A percentile compares a stretch with the other conserved stretches of the same genome.
phyloP scores from a whole-genome alignment of 2,329 filamentous ascomycete genomes.

The Coniochaeta sp. region DNA sequence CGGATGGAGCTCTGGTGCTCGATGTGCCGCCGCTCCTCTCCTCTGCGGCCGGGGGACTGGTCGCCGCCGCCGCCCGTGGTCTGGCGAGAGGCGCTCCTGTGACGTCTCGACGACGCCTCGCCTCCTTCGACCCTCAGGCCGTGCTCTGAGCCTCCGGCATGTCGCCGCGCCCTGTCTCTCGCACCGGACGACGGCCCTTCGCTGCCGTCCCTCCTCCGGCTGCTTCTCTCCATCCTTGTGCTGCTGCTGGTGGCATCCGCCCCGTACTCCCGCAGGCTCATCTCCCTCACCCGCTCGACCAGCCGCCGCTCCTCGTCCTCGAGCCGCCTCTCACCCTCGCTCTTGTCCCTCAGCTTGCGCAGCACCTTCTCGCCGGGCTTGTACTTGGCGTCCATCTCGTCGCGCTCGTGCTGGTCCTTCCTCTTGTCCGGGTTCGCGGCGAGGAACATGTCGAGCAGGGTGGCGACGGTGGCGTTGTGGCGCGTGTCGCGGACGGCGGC shows the following conservation, averaged over 20 bases:
- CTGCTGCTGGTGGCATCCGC: neutral
- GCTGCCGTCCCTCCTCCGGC: slow-evolving; percentile 16
- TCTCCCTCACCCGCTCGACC: slow-evolving; percentile 62
- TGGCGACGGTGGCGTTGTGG: slow-evolving; percentile 86
- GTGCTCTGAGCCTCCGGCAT: slow-evolving; percentile 16
- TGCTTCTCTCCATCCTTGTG: neutral
- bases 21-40: slow-evolving; percentile 54
- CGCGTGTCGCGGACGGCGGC: slow-evolving; percentile 78
- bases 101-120: slow-evolving; percentile 26
- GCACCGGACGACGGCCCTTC: neutral
- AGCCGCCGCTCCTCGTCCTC: slow-evolving; percentile 63
- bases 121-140: slow-evolving; percentile 9
- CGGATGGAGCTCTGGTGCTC: slow-evolving; percentile 87
- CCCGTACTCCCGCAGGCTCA: slow-evolving; percentile 62
- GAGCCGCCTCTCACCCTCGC: slow-evolving; percentile 42
- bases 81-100: slow-evolving; percentile 37
- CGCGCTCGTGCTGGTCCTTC: slow-evolving; percentile 64
- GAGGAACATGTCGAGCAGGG: slow-evolving; percentile 82
- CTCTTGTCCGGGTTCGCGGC: slow-evolving; percentile 70
- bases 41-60: slow-evolving; percentile 19
- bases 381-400: slow-evolving; percentile 69
- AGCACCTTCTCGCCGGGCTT: slow-evolving; percentile 76
- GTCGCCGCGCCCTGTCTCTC: slow-evolving; percentile 15
- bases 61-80: slow-evolving; percentile 24
- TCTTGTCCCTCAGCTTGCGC: slow-evolving; percentile 47